phyloP scores from a whole-genome alignment of 148 eudicot species.

The Rhododendron griersonianum region DNA sequence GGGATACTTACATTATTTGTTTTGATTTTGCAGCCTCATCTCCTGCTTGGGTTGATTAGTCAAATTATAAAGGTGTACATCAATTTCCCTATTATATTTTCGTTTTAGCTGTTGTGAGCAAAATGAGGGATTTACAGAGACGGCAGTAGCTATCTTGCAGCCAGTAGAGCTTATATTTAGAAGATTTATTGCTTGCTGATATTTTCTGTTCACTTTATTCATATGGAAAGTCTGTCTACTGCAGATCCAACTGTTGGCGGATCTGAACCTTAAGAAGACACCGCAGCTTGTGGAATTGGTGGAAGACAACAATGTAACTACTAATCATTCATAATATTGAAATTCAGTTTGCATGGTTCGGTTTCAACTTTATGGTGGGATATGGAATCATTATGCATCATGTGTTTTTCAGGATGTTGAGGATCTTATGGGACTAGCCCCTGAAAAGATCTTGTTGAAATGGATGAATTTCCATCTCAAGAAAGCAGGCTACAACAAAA shows the following conservation, averaged over 20 bases:
- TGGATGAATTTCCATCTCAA: constrained; percentile 89
- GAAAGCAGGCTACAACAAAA: constrained; percentile 65
- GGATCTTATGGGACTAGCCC: constrained; percentile 65
- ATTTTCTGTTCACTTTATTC: not conserved
- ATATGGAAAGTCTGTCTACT: not conserved
- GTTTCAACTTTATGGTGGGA: not conserved
- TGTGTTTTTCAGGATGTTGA: constrained; percentile 58
- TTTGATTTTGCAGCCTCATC: constrained; percentile 58
- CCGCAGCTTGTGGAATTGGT: constrained; percentile 84
- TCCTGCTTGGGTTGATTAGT: constrained; percentile 72
- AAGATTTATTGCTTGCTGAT: not conserved
- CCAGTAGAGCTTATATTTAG: not conserved
- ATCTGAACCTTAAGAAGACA: constrained; percentile 76
- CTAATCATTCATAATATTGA: not conserved
- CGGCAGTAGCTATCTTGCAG: not conserved
- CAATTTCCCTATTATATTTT: not conserved
- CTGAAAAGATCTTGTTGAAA: constrained; percentile 68
- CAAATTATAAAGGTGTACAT: constrained; percentile 72
- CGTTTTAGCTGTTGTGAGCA: not conserved
- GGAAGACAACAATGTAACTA: constrained; percentile 54
- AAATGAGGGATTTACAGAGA: not conserved
- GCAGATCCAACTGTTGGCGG: constrained; percentile 78
- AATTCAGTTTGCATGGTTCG: not conserved
- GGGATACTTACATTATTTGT: not conserved
- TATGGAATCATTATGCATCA: not conserved